Base-by-base conservation (phyloP, 2,329 filamentous ascomycete genomes). In the Sclerotinia spermophila region DNA sequence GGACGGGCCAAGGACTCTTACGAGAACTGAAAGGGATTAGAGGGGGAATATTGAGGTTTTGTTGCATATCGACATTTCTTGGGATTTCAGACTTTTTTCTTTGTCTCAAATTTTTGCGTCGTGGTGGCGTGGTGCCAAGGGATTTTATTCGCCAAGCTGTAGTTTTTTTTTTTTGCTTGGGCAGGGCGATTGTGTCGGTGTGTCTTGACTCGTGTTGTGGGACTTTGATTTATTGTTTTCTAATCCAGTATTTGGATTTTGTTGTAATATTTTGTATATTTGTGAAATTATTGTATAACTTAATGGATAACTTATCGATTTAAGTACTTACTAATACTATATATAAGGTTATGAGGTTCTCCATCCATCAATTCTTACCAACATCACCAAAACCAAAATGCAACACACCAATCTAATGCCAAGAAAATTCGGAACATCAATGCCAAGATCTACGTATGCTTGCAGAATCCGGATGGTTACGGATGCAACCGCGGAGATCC, bases 51-150 rank as follows among this genome's bases (percentile, higher is more conserved):
- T 30, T 15, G 45, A 56, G 33, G 5, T 53, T 61, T 68, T 68
- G 67, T 68, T 61, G 67, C 67, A 61, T n/a, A 30, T 68, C 67
- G 40, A 17, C 2, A 40, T 42, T 61, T 53, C 67, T 68, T 68
- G 67, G 67, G 58, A 30, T 33, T 42, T 61, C 24, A 38, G 30
- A n/a, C 11, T 42, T 56, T 67, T 30, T 40, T 33, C n/a, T 42
- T 55, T 55, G 24, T 42, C n/a, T n/a, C n/a, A n/a, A n/a, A n/a
- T n/a, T n/a, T 67, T 42, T 67, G n/a, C n/a, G n/a, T n/a, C 21
- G n/a, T 51, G 44, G 24, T 55, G 51, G 40, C 65, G 56, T 59
- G 61, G 61, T 65, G 61, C 61, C 61, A 65, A 65, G 61, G 44
- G 42, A 5, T 24, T 27, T 33, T 65, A 51, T 45, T 44, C 30